phyloP scores from a whole-genome alignment of 2,329 filamentous ascomycete species.

The Xylaria sp. region DNA sequence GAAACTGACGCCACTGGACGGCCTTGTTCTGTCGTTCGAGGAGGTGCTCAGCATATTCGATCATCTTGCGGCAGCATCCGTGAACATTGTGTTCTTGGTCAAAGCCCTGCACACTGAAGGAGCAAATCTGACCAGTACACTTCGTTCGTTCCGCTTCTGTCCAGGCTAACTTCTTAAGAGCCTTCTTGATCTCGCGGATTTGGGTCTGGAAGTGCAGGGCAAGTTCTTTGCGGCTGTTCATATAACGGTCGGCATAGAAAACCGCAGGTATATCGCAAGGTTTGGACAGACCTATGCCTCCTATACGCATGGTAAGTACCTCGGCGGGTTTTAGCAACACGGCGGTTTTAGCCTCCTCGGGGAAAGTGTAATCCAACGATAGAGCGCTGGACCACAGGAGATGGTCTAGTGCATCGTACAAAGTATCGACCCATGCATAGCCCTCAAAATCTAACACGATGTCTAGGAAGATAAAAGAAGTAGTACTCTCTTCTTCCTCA shows the following conservation, averaged over 20 bases:
- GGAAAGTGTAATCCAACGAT: constrained; percentile 48
- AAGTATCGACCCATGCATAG: constrained; percentile 53
- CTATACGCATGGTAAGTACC: constrained; percentile 61
- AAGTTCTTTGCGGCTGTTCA: constrained; percentile 57
- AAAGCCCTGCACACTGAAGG: constrained; percentile 41
- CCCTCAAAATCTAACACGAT: constrained; percentile 52
- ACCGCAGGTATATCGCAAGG: constrained; percentile 61
- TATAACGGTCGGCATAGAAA: constrained; percentile 66
- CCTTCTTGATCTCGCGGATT: constrained; percentile 42
- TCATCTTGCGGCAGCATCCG: constrained; percentile 43
- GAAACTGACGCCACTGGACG: constrained; percentile 46
- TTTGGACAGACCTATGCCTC: constrained; percentile 54
- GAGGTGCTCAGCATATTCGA: constrained; percentile 38
- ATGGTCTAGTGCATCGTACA: constrained; percentile 61
- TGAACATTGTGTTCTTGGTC: constrained; percentile 41
- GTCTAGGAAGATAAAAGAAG: constrained; percentile 56
- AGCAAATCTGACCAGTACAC: constrained; percentile 42
- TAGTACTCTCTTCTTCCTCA: constrained; percentile 40
- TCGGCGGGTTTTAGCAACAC: constrained; percentile 60
- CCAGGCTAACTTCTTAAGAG: constrained; percentile 40
- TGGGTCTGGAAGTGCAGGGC: constrained; percentile 57
- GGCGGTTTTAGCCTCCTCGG: constrained; percentile 54
- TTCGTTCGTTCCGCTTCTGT: constrained; percentile 36
- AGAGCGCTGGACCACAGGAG: constrained; percentile 60
- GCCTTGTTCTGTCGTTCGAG: constrained; percentile 43